Base-by-base conservation (phyloP, 495 filamentous ascomycete species). In the Daldinia decipiens region DNA sequence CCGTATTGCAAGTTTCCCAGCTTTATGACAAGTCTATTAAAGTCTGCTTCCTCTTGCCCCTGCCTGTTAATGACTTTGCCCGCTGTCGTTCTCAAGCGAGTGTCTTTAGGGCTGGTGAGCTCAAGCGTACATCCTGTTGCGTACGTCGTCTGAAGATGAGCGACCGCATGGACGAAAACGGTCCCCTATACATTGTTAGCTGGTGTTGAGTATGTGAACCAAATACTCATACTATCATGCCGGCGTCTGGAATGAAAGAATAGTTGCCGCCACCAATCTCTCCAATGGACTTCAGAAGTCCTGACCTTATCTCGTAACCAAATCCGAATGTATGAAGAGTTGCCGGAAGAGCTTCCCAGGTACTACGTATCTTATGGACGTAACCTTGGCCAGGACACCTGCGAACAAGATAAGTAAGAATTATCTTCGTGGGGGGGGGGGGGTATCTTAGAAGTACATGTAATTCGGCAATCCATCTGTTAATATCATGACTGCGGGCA, bases 241-340 rank as follows among this genome's bases (percentile, higher is more conserved):
- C 81, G 0, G 80, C 80, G 52, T 85, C 82, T 0, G 82, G 80
- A 21, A 85, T 84, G 43, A 83, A 84, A 11, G 81, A 75, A 47
- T 81, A 85, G 75, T 80, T 82, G 5, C 83, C 83, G 0, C 76
- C 74, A 4, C 79, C 71, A 15, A 79, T 39, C 59, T 84, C 83
- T 12, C 82, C 77, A 40, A 85, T 79, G 8, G 81, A 81, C 62
- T 83, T 82, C 21, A 85, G 71, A 55, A 84, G 67, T 0, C 79
- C 82, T 0, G 82, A 83, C 19, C 65, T 32, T 3, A 84, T 71
- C 0, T 47, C 65, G 34, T 81, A 82, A 3, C 82, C 82, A 55
- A 85, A 85, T 4, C 82, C 83, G 65, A 85, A 84, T 0, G 83
- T 85, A 59, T 84, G 78, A 17, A 84, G 79, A 3, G 76, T 75